Base-by-base conservation (phyloP, 306 rosid species). In the Lathyrus tuberosus region DNA sequence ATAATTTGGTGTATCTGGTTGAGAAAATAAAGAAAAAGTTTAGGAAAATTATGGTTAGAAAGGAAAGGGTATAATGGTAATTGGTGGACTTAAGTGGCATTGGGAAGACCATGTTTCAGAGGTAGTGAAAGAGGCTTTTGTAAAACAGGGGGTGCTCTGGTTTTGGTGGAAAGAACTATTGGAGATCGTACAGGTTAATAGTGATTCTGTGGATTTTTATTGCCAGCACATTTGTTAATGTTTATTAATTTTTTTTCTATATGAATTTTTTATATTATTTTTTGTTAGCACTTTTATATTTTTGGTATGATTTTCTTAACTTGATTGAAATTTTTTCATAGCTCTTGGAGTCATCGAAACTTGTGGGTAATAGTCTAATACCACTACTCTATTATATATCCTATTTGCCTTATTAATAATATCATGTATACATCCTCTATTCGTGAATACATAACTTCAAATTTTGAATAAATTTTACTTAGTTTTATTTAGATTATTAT, bases 91-190 rank as follows among this genome's bases (percentile, higher is more conserved):
- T 1, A 2, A 26, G 37, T 28, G 47, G 64, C 64, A 17, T 37
- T 7, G 17, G n/a, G 35, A 8, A 30, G 24, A 54, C 3, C 24
- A 43, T 13, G 24, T 41, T 31, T 4, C 38, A 30, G 37, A 8
- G 0, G 4, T 17, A 17, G 43, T 35, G 5, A 56, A 67, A 60
- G 7, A 44, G 20, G 63, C 43, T 58, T 43, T 44, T 52, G 3
- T 44, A 78, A 86, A 72, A 59, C 82, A 52, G 48, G 70, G 87
- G 87, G 85, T 69, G 84, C 85, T 58, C 79, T 80, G 84, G 90
- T 86, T 78, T 85, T 80, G 54, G 37, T 26, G 8, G 51, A 13
- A 8, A 37, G 47, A 38, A 46, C 53, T 2, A 20, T 62, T 40
- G 60, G 52, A 41, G 38, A 28, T 33, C 8, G 20, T 8, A 51